Percentiles rank a stretch among this genome's conserved stretches.
phyloP scores from a whole-genome alignment of 2,329 filamentous ascomycete species.

The Fusarium mundagurra region DNA sequence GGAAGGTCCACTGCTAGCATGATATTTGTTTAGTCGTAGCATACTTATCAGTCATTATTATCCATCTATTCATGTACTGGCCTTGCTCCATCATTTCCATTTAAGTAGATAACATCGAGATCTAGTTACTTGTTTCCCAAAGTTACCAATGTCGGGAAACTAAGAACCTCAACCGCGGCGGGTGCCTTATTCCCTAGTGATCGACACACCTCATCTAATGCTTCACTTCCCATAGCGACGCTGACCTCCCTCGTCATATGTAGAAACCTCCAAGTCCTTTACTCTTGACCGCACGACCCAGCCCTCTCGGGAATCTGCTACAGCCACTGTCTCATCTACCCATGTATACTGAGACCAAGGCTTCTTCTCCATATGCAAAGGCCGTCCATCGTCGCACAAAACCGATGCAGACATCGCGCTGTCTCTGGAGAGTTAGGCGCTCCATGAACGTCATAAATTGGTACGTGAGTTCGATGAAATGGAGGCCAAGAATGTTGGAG shows the following conservation, averaged over 20 bases:
- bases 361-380: background rate
- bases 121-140: background rate
- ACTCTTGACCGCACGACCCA: background rate
- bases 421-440: background rate
- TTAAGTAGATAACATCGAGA: background rate
- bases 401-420: background rate
- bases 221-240: background rate
- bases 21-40: background rate
- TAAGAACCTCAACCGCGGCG: background rate
- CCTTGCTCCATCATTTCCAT: background rate
- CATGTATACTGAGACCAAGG: background rate
- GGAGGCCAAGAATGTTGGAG: background rate
- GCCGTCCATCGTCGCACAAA: background rate
- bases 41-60: background rate
- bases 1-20: background rate
- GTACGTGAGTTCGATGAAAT: background rate
- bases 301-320: background rate
- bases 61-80: too few relatives aligned
- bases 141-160: background rate
- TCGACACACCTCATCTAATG: background rate
- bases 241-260: background rate
- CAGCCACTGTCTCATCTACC: background rate
- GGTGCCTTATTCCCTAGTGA: background rate
- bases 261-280: background rate
- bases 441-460: background rate